Conservation (phyloP, 495 filamentous ascomycete genomes). For the Trichoderma gamsii region DNA sequence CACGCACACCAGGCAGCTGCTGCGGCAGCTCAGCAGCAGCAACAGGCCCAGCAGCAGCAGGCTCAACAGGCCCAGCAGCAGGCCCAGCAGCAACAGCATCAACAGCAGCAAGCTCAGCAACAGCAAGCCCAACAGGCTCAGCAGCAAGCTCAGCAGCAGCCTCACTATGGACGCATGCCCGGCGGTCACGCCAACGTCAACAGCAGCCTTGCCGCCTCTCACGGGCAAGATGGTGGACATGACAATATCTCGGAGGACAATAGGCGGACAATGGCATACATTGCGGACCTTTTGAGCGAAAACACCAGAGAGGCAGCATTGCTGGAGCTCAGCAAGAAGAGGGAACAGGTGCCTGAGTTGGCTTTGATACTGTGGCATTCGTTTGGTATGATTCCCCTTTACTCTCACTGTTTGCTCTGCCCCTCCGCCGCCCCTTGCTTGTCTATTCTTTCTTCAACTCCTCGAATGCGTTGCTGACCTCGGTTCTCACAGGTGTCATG, state of each 20-base stretch:
- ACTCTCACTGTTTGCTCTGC: not conserved
- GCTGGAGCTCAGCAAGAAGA: conserved; percentile 96
- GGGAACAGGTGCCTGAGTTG: conserved; percentile 94
- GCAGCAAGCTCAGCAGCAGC: conserved; percentile 26
- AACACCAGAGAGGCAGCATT: conserved; percentile 82
- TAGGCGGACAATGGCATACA: conserved; percentile 82
- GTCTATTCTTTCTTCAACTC: conserved; percentile 15
- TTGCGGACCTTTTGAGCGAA: conserved; percentile 85
- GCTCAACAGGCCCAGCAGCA: not conserved
- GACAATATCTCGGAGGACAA: conserved; percentile 80
- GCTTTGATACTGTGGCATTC: conserved; percentile 98
- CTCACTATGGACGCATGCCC: conserved; percentile 65
- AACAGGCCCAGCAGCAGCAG: conserved; percentile 35
- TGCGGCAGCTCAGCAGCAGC: conserved; percentile 62
- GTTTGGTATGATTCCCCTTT: conserved; percentile 61
- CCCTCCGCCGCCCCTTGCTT: conserved; percentile 9
- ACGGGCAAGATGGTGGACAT: conserved; percentile 50
- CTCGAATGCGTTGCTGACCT: conserved; percentile 12
- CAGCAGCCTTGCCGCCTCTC: conserved; percentile 33
- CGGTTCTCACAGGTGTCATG: conserved; percentile 72
- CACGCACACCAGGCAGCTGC: conserved; percentile 58
- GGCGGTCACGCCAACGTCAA: conserved; percentile 50
- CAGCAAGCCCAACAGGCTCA: conserved; percentile 19
- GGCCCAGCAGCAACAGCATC: conserved; percentile 26
- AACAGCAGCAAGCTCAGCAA: conserved; percentile 16